Conservation (phyloP, 2,329 filamentous ascomycete species). For the Apiospora kogelbergensis region DNA sequence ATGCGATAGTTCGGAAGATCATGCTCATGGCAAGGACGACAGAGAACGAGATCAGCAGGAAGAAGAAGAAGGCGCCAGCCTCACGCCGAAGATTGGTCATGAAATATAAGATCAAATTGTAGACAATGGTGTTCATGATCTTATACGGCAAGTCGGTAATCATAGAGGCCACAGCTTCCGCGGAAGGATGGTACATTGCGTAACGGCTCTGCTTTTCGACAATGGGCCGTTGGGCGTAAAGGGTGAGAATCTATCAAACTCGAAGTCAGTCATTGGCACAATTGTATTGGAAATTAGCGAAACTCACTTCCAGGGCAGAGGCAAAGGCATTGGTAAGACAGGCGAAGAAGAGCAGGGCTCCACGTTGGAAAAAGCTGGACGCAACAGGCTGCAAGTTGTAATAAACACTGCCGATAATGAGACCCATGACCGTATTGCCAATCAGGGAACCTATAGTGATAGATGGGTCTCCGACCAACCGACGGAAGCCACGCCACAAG, state of each 20-base stretch:
- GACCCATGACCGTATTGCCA: constrained; percentile 70
- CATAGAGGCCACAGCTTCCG: constrained; percentile 82
- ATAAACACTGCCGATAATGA: constrained; percentile 77
- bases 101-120: constrained; percentile 82
- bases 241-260: constrained; percentile 62
- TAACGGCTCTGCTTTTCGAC: constrained; percentile 87
- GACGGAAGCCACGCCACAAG: constrained; percentile 19
- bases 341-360: constrained; percentile 80
- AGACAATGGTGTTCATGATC: constrained; percentile 66
- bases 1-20: constrained; percentile 76
- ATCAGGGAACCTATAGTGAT: constrained; percentile 52
- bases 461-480: constrained; percentile 20
- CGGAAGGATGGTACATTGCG: constrained; percentile 83
- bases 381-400: constrained; percentile 67
- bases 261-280: background rate
- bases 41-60: constrained; percentile 70
- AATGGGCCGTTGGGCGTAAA: constrained; percentile 85
- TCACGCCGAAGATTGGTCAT: constrained; percentile 76
- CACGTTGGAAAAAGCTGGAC: constrained; percentile 71
- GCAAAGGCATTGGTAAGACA: constrained; percentile 81
- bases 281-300: background rate
- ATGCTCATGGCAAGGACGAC: constrained; percentile 78
- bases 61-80: constrained; percentile 78
- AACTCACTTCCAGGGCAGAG: constrained; percentile 65
- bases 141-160: constrained; percentile 82